These are phyloP conservation scores for Aspergillus felis DNA, from an alignment of 2,329 filamentous ascomycete species.

Conservation along the genomic window DNA sequence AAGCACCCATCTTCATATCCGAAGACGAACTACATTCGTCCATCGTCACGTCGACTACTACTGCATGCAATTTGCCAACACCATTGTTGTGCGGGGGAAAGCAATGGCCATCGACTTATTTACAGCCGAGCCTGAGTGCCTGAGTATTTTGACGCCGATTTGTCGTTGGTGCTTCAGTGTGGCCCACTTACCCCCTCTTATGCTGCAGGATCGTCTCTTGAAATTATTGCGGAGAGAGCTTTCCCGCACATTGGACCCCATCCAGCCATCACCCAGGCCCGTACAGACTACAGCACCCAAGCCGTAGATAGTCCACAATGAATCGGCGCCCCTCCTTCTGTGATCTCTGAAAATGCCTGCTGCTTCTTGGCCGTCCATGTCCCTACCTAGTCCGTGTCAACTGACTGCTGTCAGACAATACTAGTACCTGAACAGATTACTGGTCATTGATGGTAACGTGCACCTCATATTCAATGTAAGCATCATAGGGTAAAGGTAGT, in stretches of 20 bases:
- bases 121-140: not conserved
- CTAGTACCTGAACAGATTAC: not conserved
- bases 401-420: not conserved
- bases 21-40: not conserved
- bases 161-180: not conserved
- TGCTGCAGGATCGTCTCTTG: conserved; percentile 15
- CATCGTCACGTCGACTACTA: not conserved
- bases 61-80: not conserved
- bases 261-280: conserved; percentile 1
- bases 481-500: not conserved
- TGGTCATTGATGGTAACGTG: not conserved
- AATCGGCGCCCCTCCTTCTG: not conserved
- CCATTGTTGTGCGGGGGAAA: not conserved
- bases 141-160: not conserved
- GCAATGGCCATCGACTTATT: not conserved
- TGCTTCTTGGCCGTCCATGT: not conserved
- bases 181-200: conserved; percentile 2
- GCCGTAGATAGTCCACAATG: not conserved
- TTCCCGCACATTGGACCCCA: conserved; percentile 7
- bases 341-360: not conserved
- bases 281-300: not conserved
- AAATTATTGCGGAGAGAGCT: conserved; percentile 19
- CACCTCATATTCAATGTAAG: not conserved
- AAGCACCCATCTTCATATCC: not conserved
- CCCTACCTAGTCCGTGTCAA: not conserved